phyloP scores from a whole-genome alignment of 2,329 filamentous ascomycete genomes.

The Fusarium clavum region DNA sequence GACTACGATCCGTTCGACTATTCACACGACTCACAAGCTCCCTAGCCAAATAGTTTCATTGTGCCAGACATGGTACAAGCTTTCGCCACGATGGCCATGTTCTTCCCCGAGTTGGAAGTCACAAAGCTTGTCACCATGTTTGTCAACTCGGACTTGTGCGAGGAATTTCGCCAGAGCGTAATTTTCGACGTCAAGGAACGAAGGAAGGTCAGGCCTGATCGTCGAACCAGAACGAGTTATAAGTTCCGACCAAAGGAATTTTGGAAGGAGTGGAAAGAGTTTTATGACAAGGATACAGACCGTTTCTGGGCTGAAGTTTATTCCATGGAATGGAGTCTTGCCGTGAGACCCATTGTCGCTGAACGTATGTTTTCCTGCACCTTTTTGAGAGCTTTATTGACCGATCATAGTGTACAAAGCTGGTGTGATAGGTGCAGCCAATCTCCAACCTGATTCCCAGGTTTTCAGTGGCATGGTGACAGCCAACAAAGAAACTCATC shows the following conservation, averaged over 20 bases:
- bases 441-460: slow-evolving; percentile 34
- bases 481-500: slow-evolving; percentile 43
- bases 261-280: slow-evolving; percentile 41
- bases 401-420: slow-evolving; percentile 41
- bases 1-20: slow-evolving; percentile 30
- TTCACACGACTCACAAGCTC: slow-evolving; percentile 17
- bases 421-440: slow-evolving; percentile 41
- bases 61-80: slow-evolving; percentile 43
- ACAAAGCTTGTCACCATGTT: slow-evolving; percentile 34
- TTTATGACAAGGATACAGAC: slow-evolving; percentile 12
- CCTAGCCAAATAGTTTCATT: slow-evolving; percentile 46
- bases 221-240: slow-evolving; percentile 41
- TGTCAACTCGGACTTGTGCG: slow-evolving; percentile 29
- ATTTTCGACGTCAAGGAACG: slow-evolving; percentile 42
- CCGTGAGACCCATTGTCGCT: slow-evolving; percentile 44
- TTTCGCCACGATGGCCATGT: slow-evolving; percentile 44
- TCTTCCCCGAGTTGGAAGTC: slow-evolving; percentile 36
- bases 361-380: slow-evolving; percentile 15
- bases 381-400: not conserved
- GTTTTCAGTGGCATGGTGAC: slow-evolving; percentile 39
- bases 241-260: slow-evolving; percentile 39
- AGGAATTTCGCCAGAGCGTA: slow-evolving; percentile 28
- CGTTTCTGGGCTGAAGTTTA: slow-evolving; percentile 38
- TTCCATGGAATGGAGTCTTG: slow-evolving; percentile 47
- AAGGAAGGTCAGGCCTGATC: slow-evolving; percentile 37